Evolutionary conservation across 768 basidiomycete genomes (phyloP).

Genomic region (Daedaleopsis nitida): DNA sequence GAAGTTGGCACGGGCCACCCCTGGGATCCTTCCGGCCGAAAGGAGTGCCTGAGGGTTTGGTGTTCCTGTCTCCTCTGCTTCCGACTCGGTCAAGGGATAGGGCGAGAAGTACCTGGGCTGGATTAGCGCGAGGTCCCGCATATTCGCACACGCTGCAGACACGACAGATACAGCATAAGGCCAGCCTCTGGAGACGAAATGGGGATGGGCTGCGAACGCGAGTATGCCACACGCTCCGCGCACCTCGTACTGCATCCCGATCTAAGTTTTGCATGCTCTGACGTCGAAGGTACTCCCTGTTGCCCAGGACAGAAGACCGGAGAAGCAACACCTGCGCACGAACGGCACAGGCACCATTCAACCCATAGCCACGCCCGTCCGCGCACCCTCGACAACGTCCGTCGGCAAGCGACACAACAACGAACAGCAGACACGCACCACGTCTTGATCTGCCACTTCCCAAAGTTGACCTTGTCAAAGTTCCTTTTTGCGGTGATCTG

Average conservation of each 20-base stretch:
- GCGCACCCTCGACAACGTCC: not conserved
- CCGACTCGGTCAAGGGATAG: slow-evolving; percentile 76
- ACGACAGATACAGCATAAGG: not conserved
- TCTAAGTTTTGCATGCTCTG: not conserved
- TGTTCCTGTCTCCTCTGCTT: slow-evolving; percentile 52
- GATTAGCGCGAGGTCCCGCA: not conserved
- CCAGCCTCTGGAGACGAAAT: not conserved
- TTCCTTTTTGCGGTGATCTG: slow-evolving; percentile 73
- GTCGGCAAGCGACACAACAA: not conserved
- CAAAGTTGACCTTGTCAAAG: slow-evolving; percentile 86
- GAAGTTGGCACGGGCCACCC: slow-evolving; percentile 49
- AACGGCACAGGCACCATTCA: not conserved
- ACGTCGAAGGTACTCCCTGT: not conserved
- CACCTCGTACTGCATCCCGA: not conserved
- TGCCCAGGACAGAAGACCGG: not conserved
- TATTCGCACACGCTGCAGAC: not conserved
- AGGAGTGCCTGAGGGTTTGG: slow-evolving; percentile 21
- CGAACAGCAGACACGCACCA: slow-evolving; percentile 55
- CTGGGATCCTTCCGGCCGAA: slow-evolving; percentile 39
- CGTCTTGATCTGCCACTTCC: slow-evolving; percentile 83
- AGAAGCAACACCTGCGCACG: not conserved
- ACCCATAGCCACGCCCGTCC: not conserved
- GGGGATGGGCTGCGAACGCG: not conserved
- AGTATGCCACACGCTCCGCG: too few relatives aligned
- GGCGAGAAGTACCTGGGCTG: slow-evolving; percentile 86